Evolutionary conservation across 345 rosid species (phyloP).

Genomic region (Pistacia atlantica): DNA sequence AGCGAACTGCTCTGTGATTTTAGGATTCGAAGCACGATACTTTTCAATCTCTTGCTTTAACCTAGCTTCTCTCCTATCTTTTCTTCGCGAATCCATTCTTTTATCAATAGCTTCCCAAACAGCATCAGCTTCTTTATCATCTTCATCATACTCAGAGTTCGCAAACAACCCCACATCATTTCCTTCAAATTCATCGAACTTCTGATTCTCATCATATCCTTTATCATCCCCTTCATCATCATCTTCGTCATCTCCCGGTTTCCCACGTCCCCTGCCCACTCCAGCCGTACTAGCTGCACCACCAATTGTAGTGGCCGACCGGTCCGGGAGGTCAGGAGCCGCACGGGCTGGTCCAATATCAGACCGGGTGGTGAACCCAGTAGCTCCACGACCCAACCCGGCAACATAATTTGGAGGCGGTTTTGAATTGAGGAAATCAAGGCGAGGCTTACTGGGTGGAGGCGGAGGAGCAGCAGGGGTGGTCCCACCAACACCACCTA

Average conservation of each 20-base stretch:
- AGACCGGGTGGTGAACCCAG: constrained; percentile 94
- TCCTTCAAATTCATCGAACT: constrained; percentile 95
- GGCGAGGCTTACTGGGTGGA: constrained; percentile 67
- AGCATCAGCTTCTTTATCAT: constrained; percentile 93
- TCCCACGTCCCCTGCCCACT: constrained; percentile 70
- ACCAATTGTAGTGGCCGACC: constrained; percentile 62
- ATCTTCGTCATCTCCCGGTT: constrained; percentile 71
- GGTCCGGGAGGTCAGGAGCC: constrained; percentile 87
- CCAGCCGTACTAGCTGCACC: constrained; percentile 49
- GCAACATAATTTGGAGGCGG: constrained; percentile 91
- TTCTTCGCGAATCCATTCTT: constrained; percentile 91
- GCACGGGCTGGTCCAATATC: constrained; percentile 97
- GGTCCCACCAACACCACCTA: constrained; percentile 51
- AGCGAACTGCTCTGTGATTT: constrained; percentile 89
- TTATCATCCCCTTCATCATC: constrained; percentile 90
- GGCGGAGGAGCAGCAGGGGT: constrained; percentile 23
- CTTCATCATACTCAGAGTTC: constrained; percentile 87
- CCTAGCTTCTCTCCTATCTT: constrained; percentile 83
- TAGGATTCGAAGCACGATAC: constrained; percentile 88
- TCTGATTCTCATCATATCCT: constrained; percentile 93
- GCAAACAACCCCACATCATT: constrained; percentile 96
- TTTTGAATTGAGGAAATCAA: constrained; percentile 81
- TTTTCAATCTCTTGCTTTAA: constrained; percentile 88
- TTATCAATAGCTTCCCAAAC: constrained; percentile 90
- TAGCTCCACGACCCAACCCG: constrained; percentile 97